Base-by-base conservation (phyloP, 495 filamentous ascomycete species). In the Aspergillus haitiensis region DNA sequence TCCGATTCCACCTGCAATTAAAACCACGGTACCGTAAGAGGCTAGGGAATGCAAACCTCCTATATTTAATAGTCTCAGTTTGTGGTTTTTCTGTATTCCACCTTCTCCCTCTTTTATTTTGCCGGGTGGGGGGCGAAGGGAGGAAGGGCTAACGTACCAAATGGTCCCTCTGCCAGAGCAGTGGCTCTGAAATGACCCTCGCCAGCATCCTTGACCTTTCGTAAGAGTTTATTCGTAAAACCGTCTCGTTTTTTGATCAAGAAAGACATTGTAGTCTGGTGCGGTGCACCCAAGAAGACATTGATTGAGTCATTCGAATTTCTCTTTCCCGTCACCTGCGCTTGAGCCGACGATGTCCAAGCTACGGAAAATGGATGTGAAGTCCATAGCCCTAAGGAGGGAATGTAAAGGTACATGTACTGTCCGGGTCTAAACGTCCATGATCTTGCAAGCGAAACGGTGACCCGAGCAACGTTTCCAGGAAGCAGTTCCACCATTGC, bases 331-430 rank as follows among this genome's bases (percentile, higher is more conserved):
- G 44, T 55, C 3, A 58, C 5, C 15, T 52, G 35, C 34, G 57
- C 47, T 5, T 49, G 64, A 0, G 64, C 58, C 0, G 65, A 45
- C 0, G 72, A 71, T 10, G 69, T 71, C 83, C 83, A 86, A 6
- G 82, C 82, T 27, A 84, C 75, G 0, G 80, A 82, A 63, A 86
- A 86, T 1, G 83, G 83, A 63, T 86, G 83, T 15, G 80, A 82
- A 1, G 81, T 79, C 77, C 76, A 83, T 13, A 80, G 66, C 0
- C 76, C 73, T 16, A 84, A 47, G 6, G 67, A 70, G 0, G 83
- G 83, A 44, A 85, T 69, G 66, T 85, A 86, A 2, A 82, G 72
- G 64, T 84, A 83, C 59, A 83, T 81, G 67, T 84, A 79, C 62
- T 80, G 80, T 12, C 83, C 83, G 0, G 83, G 74, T 3, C 67